A percentile compares a stretch with the other conserved stretches of the same genome.
Evolutionary conservation across 2,329 filamentous ascomycete genomes (phyloP).

Genomic region (Ciborinia camelliae): DNA sequence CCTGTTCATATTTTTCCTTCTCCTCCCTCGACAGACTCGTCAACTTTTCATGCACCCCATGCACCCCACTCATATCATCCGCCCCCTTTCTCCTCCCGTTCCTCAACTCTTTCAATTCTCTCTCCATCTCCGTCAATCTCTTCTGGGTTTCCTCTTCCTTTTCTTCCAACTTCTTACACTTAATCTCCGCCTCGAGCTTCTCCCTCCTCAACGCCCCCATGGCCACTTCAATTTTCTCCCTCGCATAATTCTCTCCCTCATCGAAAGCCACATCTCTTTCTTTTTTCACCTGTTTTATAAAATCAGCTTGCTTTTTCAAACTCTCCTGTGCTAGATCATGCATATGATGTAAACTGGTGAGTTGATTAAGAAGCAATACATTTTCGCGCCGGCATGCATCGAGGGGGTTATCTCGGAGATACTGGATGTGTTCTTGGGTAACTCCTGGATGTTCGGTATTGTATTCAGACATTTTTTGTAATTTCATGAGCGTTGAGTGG

Average conservation of each 20-base stretch:
- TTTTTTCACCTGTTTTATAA: background rate
- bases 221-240: background rate
- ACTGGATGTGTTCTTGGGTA: background rate
- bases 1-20: background rate
- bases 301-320: background rate
- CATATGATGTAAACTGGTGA: conserved; percentile 2
- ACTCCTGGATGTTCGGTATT: conserved; percentile 6
- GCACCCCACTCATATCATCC: background rate
- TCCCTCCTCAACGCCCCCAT: background rate
- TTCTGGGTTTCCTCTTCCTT: background rate
- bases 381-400: conserved; percentile 17
- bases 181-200: background rate
- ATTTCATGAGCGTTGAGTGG: background rate
- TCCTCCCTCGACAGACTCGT: background rate
- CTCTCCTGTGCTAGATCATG: background rate
- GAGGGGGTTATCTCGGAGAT: conserved; percentile 1
- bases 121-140: background rate
- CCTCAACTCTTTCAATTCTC: background rate
- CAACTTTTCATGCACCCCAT: no score
- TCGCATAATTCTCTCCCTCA: background rate
- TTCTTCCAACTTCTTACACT: background rate
- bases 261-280: background rate
- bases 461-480: conserved; percentile 8
- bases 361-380: background rate
- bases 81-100: background rate